Evolutionary conservation across 2,329 filamentous ascomycete genomes (phyloP), one percentile per base, ranked within the genome.

Genomic region (Dothideomycetidae sp.): DNA sequence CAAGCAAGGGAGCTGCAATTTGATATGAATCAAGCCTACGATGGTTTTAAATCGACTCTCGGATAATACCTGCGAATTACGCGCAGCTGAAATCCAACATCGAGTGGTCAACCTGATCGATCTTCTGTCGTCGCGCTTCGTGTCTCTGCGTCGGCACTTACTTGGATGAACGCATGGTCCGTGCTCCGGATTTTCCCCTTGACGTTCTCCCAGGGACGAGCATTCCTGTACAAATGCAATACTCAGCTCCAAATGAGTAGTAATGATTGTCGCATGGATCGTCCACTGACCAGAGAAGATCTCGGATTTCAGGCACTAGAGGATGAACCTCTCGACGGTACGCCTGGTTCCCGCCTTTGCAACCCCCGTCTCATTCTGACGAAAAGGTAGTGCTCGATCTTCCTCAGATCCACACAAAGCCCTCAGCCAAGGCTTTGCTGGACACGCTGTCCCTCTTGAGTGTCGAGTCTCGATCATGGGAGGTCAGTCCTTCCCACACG

Each of bases 21-120:
- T 57, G 88, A 96, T 56, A 93, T 96, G 53, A 84, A 93, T 54
- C 78, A 83, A 52, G 88, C 88, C 29, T 96, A 96, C 54, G 78
- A 88, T 50, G 88, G 88, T 2, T 96, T 96, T 59, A 93, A 94
- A 59, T 74, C 71, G 36, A 84, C 76, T 3, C 63, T 93, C 53
- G 62, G 54, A 33, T 56, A 36, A 42, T 19, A 26, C n/a, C n/a
- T n/a, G n/a, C n/a, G n/a, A n/a, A n/a, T n/a, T n/a, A n/a, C n/a
- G n/a, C n/a, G n/a, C n/a, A n/a, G n/a, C n/a, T n/a, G n/a, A n/a
- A n/a, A n/a, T n/a, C n/a, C n/a, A n/a, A n/a, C n/a, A n/a, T n/a
- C n/a, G n/a, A n/a, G n/a, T n/a, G n/a, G n/a, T n/a, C n/a, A n/a
- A n/a, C n/a, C n/a, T n/a, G n/a, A n/a, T n/a, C n/a, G n/a, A n/a